Evolutionary conservation across 139 green algal genomes (phyloP).

Genomic region (Asterochloris sp.): DNA sequence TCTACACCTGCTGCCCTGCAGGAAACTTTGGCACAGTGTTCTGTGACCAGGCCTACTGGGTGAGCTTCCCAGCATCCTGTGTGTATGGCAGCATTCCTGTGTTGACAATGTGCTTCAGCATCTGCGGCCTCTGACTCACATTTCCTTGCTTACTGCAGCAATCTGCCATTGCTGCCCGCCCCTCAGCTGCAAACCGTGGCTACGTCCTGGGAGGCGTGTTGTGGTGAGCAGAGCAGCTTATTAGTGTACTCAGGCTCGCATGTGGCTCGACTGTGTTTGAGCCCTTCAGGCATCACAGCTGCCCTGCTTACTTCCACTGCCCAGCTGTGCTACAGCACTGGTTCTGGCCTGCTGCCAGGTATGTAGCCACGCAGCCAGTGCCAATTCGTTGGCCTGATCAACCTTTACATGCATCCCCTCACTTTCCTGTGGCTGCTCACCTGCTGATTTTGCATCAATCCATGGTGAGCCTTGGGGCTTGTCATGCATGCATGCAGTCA

Average conservation of each 20-base stretch:
- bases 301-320: no score
- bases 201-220: constrained; percentile 82
- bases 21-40: constrained; percentile 95
- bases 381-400: no score
- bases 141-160: constrained; percentile 25
- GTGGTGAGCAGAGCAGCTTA: constrained; percentile 66
- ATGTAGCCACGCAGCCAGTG: no score
- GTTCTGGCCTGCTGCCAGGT: no score
- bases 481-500: background rate
- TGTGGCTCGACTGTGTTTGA: background rate
- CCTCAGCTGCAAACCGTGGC: constrained; percentile 74
- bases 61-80: background rate
- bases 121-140: background rate
- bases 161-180: constrained; percentile 85
- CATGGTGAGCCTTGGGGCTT: background rate
- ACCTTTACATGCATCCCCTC: no score
- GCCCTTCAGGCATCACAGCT: no score
- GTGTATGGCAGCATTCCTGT: background rate
- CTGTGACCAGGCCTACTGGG: constrained; percentile 62
- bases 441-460: background rate
- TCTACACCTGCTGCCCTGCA: background rate
- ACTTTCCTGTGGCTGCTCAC: no score
- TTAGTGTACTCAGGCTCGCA: background rate
- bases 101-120: background rate
- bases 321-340: no score